Evolutionary conservation across 2,329 filamentous ascomycete genomes (phyloP), one percentile per base, ranked within the genome.

Genomic region (Diatrype stigma): DNA sequence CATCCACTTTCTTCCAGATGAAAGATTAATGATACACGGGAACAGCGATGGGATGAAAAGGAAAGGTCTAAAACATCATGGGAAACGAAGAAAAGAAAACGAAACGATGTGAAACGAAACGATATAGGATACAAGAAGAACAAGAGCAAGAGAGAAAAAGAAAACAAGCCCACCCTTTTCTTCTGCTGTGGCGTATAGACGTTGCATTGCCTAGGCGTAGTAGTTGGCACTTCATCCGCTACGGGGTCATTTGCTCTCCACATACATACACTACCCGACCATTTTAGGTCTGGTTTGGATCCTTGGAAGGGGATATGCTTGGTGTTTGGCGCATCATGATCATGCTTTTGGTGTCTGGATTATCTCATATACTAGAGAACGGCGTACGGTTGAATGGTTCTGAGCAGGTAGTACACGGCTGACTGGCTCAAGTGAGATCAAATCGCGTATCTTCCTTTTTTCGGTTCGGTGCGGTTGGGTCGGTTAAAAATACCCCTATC

Each of bases 401-500:
- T n/a, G 11, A 19, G 5, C 23, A 22, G 22, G 26, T 46, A 12
- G 14, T 6, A 16, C 12, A 3, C 12, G 12, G 12, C n/a, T 26
- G n/a, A n/a, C 22, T 17, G 44, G 26, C 7, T 17, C 7, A 19
- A n/a, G n/a, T n/a, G n/a, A n/a, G n/a, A n/a, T n/a, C n/a, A n/a
- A n/a, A n/a, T n/a, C n/a, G n/a, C n/a, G n/a, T n/a, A n/a, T n/a
- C n/a, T n/a, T n/a, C n/a, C n/a, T n/a, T n/a, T n/a, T n/a, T 22
- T n/a, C 17, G 23, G 44, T 46, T 17, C 21, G 7, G n/a, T n/a
- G 14, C 35, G 12, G 34, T 23, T 23, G 16, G 17, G 7, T 19
- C 28, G 30, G 23, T 44, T 22, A 21, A 21, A 46, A 35, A 46
- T 46, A 46, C 45, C 45, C 45, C 26, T 35, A 46, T 46, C 23